These are phyloP conservation scores for Exophiala alcalophila DNA, from an alignment of 2,329 filamentous ascomycete species.

Conservation along the genomic window DNA sequence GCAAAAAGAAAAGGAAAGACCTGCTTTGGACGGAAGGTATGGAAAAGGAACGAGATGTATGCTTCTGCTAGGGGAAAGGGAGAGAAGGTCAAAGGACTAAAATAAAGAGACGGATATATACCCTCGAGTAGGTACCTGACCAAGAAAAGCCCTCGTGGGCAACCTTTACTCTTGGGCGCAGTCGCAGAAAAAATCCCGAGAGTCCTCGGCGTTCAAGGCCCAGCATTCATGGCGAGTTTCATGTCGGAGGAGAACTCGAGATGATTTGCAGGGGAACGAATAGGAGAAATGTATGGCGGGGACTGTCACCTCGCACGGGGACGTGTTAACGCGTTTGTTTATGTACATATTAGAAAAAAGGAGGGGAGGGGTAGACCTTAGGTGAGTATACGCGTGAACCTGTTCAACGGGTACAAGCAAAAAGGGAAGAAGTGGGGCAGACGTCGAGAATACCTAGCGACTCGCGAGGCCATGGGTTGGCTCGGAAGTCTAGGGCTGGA, in stretches of 20 bases:
- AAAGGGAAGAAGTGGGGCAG: not conserved
- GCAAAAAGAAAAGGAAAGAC: constrained; percentile 26
- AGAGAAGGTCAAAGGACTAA: not conserved
- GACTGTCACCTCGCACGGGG: too few species aligned
- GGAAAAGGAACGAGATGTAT: constrained; percentile 10
- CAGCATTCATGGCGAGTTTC: constrained; percentile 12
- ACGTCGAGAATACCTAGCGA: not conserved
- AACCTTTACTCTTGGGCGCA: not conserved
- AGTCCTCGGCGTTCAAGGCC: not conserved
- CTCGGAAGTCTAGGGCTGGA: constrained; percentile 7
- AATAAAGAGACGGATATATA: constrained; percentile 9
- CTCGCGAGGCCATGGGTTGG: too few species aligned
- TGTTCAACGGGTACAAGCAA: not conserved
- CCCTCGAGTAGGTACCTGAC: not conserved
- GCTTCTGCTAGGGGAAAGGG: constrained; percentile 17
- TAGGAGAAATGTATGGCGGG: too few species aligned
- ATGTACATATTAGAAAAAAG: too few species aligned
- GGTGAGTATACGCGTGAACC: not conserved
- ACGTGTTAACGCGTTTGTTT: too few species aligned
- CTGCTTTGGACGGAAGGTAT: constrained; percentile 17
- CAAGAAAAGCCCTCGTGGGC: not conserved
- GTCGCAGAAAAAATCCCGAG: too few species aligned
- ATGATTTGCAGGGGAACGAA: constrained; percentile 13
- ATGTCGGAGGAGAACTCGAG: constrained; percentile 8
- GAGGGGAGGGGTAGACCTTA: too few species aligned